Evolutionary conservation across 768 basidiomycete genomes (phyloP), one percentile per base, ranked within the genome.

Genomic region (Dacryopinax primogenitus): DNA sequence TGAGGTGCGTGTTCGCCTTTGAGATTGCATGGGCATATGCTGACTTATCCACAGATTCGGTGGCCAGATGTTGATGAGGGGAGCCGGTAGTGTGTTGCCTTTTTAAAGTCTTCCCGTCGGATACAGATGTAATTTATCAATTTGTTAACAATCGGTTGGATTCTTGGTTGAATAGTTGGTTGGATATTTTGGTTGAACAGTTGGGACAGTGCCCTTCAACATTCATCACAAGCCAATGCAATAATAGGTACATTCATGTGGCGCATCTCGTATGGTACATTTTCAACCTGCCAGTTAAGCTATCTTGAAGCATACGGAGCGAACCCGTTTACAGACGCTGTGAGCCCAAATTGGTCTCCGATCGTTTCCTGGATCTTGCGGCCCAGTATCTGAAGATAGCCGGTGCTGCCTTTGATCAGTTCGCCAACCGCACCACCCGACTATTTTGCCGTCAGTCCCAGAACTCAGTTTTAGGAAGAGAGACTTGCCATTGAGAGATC

Each of bases 31-130:
- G 7, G 12, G n/a, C 4, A n/a, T 35, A 11, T 63, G 39, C 4
- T 33, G 64, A 66, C 30, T 65, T 58, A 62, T 87, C 81, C 81
- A 32, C 85, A 87, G 69, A 23, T 81, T 92, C 71, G 92, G 91
- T 4, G 84, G 85, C 34, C 85, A 86, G 64, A 79, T 92, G 69
- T 88, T 90, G 0, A 76, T 96, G 23, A 85, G 92, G 36, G 88
- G 94, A 6, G 92, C 91, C 45, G 83, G 88, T 34, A 89, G 80
- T 69, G 78, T 95, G 6, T 78, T 96, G 33, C 92, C 93, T 11
- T 77, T 92, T 71, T 95, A 77, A 77, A 32, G 15, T 30, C 11
- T 58, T 15, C 30, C 51, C 15, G 26, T 9, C 6, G 11, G 15
- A 58, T 58, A 58, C 18, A 30, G 51, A 58, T 58, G 9, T 37